Conservation (phyloP, 768 basidiomycete genomes). For the Chalciporus chontae region DNA sequence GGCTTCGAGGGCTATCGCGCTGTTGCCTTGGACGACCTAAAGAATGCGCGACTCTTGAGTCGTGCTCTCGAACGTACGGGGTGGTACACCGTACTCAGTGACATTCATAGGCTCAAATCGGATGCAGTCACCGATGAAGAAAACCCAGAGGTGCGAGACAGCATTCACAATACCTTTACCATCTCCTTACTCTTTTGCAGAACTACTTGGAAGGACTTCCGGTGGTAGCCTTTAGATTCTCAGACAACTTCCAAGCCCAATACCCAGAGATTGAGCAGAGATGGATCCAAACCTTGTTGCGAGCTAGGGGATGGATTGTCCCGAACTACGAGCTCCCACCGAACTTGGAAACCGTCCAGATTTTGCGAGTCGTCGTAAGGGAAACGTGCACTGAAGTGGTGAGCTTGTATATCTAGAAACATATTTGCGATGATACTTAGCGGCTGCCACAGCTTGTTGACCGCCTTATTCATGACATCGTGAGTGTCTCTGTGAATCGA, state of each 20-base stretch:
- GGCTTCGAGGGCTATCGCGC: conserved; percentile 52
- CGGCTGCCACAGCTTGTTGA: conserved; percentile 47
- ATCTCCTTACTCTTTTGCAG: conserved; percentile 14
- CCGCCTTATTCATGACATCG: conserved; percentile 64
- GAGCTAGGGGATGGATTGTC: conserved; percentile 54
- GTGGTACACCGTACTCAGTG: conserved; percentile 49
- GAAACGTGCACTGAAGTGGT: conserved; percentile 53
- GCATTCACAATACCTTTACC: neutral
- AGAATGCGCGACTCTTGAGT: conserved; percentile 63
- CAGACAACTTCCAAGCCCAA: conserved; percentile 47
- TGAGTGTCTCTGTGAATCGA: conserved; percentile 33
- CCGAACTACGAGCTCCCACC: conserved; percentile 62
- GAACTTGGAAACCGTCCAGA: conserved; percentile 46
- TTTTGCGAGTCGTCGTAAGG: conserved; percentile 59
- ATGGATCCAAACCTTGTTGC: conserved; percentile 51
- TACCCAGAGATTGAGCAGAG: conserved; percentile 56
- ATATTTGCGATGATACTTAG: conserved; percentile 26
- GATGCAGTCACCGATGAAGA: conserved; percentile 41
- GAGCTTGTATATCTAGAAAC: conserved; percentile 22
- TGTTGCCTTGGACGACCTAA: conserved; percentile 45
- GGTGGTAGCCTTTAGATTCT: conserved; percentile 54
- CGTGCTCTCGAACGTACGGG: conserved; percentile 58
- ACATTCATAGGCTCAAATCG: conserved; percentile 47
- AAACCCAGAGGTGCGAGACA: conserved; percentile 49
- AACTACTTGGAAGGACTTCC: conserved; percentile 49